Conservation (phyloP, 208 protist genomes). For the Lotmaria passim region DNA sequence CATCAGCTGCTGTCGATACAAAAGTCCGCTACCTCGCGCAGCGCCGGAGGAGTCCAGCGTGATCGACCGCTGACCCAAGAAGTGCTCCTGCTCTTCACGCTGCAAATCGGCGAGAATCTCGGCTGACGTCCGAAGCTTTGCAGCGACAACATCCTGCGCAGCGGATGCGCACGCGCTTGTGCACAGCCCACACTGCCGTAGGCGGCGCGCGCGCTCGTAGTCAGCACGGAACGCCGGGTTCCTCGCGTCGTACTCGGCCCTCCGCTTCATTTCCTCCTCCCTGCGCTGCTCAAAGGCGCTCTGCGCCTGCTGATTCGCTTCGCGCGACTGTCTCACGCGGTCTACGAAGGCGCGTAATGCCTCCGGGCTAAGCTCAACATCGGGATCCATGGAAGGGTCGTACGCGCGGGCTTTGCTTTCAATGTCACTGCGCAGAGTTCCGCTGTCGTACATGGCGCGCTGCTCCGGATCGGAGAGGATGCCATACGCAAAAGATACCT, state of each 20-base stretch:
- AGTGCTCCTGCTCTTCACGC: slow-evolving; percentile 45
- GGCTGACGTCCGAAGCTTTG: slow-evolving; percentile 50
- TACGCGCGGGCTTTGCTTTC: slow-evolving; percentile 65
- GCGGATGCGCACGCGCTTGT: slow-evolving; percentile 19
- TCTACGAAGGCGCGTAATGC: slow-evolving; percentile 85
- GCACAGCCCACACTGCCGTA: slow-evolving; percentile 33
- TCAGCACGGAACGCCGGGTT: slow-evolving; percentile 73
- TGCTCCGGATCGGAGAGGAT: slow-evolving; percentile 84
- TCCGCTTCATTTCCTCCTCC: slow-evolving; percentile 85
- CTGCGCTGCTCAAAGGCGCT: slow-evolving; percentile 73
- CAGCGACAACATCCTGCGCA: background rate
- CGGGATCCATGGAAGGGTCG: slow-evolving; percentile 85
- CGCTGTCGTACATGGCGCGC: slow-evolving; percentile 76
- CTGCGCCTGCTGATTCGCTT: slow-evolving; percentile 39
- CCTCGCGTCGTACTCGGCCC: slow-evolving; percentile 79
- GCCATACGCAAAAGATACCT: slow-evolving; percentile 84
- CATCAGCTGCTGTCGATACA: slow-evolving; percentile 55
- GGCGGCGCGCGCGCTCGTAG: slow-evolving; percentile 63
- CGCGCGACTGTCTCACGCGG: slow-evolving; percentile 52
- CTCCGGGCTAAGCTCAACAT: slow-evolving; percentile 77
- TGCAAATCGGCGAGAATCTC: slow-evolving; percentile 59
- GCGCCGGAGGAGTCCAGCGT: background rate
- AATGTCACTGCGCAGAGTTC: slow-evolving; percentile 66
- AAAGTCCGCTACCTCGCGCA: background rate
- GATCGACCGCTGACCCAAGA: slow-evolving; percentile 30